Evolutionary conservation across 2,329 filamentous ascomycete genomes (phyloP), one percentile per base, ranked within the genome.

Genomic region (Sporothrix pseudoabietina): DNA sequence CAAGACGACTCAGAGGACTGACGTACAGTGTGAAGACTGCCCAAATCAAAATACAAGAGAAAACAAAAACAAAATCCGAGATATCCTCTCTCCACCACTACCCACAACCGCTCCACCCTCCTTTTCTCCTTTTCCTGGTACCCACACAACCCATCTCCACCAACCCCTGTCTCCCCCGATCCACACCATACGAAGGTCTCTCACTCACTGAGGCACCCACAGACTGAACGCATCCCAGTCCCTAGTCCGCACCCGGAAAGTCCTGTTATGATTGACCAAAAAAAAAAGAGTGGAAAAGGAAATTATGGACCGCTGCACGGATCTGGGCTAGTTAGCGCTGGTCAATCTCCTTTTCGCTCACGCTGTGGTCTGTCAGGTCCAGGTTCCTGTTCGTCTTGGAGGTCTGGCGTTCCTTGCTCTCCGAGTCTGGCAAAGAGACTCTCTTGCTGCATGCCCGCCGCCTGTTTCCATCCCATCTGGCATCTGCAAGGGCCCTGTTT

Each of bases 311-410:
- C 74, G 14, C 69, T 47, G 72, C 72, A 75, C 73, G 66, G 73
- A 77, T 76, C 74, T 74, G 68, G 55, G 44, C 66, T 65, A 71
- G 68, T 74, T 71, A 71, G 72, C 72, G 74, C 71, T 52, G 54
- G 71, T 76, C 72, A 73, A 74, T 75, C 75, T 75, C 71, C 39
- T 75, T 75, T 76, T 73, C 47, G 44, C 47, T 66, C 39, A 47
- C 61, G 39, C n/a, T 66, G 61, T 66, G 39, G 61, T 22, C 39
- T 44, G 61, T 47, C 61, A 66, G 61, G 59, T 12, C 61, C 61
- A 47, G 59, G n/a, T 47, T 47, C 59, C 61, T 66, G 39, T 47
- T 66, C 59, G 39, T 66, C 39, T 35, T 54, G 10, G 35, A 35
- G 22, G n/a, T 39, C 35, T 63, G 59, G 44, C 39, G 61, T 66